Evolutionary conservation across 2,329 filamentous ascomycete genomes (phyloP).

Genomic region (Amesomyces nigricolor): DNA sequence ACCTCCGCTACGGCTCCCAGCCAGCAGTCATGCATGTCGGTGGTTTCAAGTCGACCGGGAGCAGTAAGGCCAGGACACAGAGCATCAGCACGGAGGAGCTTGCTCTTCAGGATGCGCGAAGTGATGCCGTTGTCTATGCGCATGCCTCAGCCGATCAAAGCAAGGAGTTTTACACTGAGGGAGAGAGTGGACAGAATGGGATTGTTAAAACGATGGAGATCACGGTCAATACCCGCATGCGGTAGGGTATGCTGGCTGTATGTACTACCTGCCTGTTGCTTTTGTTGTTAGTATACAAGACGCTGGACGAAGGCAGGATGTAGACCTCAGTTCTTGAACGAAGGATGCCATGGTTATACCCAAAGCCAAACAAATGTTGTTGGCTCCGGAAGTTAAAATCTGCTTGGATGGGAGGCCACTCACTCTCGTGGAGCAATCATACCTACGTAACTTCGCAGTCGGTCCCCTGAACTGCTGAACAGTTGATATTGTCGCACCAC

Average conservation of each 20-base stretch:
- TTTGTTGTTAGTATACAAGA: too few relatives aligned
- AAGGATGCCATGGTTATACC: too few relatives aligned
- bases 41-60: conserved; percentile 15
- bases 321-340: too few relatives aligned
- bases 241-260: neutral
- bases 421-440: too few relatives aligned
- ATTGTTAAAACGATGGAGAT: conserved; percentile 15
- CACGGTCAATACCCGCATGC: neutral
- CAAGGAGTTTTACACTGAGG: neutral
- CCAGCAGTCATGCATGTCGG: conserved; percentile 9
- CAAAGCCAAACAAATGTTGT: too few relatives aligned
- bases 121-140: conserved; percentile 4
- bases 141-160: conserved; percentile 4
- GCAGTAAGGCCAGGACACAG: neutral
- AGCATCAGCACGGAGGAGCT: conserved; percentile 27
- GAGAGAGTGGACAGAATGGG: neutral
- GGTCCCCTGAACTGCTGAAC: too few relatives aligned
- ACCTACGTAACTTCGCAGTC: too few relatives aligned
- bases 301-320: too few relatives aligned
- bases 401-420: too few relatives aligned
- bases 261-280: too few relatives aligned
- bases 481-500: too few relatives aligned
- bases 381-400: too few relatives aligned
- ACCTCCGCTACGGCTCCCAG: conserved; percentile 20
- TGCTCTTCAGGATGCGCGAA: conserved; percentile 19